Percentiles rank a stretch among this genome's conserved stretches.
Evolutionary conservation across 208 protist species (phyloP).

Genomic region (Wallacemonas sp.): DNA sequence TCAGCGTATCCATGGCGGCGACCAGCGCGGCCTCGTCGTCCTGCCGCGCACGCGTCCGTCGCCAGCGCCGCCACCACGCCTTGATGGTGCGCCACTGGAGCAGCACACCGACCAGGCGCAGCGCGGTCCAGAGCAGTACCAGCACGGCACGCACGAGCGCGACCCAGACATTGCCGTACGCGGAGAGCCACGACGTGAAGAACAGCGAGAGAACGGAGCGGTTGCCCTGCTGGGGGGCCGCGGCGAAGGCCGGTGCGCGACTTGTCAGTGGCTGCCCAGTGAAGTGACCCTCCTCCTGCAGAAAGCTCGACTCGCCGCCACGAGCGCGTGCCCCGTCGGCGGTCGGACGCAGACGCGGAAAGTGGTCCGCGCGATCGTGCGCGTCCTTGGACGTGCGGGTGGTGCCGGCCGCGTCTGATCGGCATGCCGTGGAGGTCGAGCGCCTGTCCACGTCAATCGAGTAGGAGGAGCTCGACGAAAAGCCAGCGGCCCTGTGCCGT

Average conservation of each 20-base stretch:
- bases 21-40: not conserved
- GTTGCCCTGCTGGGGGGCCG: not conserved
- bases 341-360: not conserved
- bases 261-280: not conserved
- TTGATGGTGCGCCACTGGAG: not conserved
- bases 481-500: not conserved
- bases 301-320: conserved; percentile 2
- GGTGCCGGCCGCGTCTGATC: not conserved
- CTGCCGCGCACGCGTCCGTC: no score
- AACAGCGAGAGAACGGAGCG: conserved; percentile 8
- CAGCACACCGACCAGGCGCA: conserved; percentile 11
- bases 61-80: no score
- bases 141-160: conserved; percentile 20
- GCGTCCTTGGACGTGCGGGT: not conserved
- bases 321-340: not conserved
- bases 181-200: conserved; percentile 23
- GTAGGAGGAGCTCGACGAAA: conserved; percentile 1
- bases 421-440: not conserved
- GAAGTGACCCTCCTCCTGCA: conserved; percentile 14
- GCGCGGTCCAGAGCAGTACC: conserved; percentile 30
- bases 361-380: not conserved
- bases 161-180: conserved; percentile 23
- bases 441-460: not conserved
- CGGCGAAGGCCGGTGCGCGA: not conserved
- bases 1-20: not conserved